Evolutionary conservation across 805 yeast genomes (phyloP), one percentile per base, ranked within the genome.

Genomic region (Zygotorulaspora sp.): DNA sequence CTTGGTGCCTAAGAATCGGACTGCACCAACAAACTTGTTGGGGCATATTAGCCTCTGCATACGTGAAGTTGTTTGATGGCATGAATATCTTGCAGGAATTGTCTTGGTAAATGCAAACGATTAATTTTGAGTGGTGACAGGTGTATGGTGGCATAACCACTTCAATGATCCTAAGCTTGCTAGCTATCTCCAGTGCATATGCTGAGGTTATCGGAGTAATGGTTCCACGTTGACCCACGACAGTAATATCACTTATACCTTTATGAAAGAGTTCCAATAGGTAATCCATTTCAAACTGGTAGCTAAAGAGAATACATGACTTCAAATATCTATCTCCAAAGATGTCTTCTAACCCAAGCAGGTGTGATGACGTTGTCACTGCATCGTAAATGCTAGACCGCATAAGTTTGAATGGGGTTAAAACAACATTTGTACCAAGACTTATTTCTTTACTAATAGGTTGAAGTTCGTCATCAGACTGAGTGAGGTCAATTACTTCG

Each of bases 11-110:
- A 10, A 70, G 41, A 16, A 56, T 50, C 1, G 83, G 85, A 6
- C 83, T 72, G 22, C 68, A 57, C 88, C 88, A 81, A 21, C 73
- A 62, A 68, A 78, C 77, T 50, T 81, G 87, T 5, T 83, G 80
- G 39, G 81, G 75, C 1, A 70, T 68, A 4, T 63, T 61, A 35
- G 76, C 70, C 55, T 82, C 89, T 0, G 70, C 52, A 23, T 57
- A 55, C 1, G 80, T 76, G 37, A 80, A 53, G 55, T 82, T 82
- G 54, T 74, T 70, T 1, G 86, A 75, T 55, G 80, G 74, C 16
- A 81, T 61, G 15, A 74, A 75, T 0, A 82, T 55, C 50, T 74
- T 78, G 21, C 70, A 56, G 0, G 70, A 57, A 12, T 61, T 63
- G 44, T 74, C 74, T 2, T 53, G 53, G 49, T 66, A 77, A 40